A percentile compares a stretch with the other conserved stretches of the same genome.
These are phyloP conservation scores for Linnemannia zychae DNA, from an alignment of 192 early-diverging fungal genomes.

Conservation along the genomic window DNA sequence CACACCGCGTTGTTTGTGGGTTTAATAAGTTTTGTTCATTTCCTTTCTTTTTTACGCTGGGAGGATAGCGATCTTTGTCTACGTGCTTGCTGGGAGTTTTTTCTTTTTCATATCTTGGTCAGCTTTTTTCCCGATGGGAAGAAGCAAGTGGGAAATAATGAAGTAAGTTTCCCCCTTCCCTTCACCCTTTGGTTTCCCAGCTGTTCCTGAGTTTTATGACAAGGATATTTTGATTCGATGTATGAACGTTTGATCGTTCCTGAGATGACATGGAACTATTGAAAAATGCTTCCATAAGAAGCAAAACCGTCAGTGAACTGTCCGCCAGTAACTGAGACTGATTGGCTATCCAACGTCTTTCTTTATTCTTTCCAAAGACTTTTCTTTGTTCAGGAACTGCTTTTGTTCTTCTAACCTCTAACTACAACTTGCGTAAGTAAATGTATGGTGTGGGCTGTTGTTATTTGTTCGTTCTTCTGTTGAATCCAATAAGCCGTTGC, in stretches of 20 bases:
- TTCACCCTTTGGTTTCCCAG: no score
- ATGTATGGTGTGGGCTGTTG: slow-evolving; percentile 8
- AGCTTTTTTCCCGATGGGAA: background rate
- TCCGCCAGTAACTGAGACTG: background rate
- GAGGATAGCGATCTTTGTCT: background rate
- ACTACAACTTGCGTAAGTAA: background rate
- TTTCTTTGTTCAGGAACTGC: background rate
- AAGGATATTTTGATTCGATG: no score
- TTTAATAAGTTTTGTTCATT: background rate
- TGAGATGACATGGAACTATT: background rate
- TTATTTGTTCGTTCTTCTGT: background rate
- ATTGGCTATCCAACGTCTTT: background rate
- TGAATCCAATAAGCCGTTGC: background rate
- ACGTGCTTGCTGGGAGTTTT: background rate
- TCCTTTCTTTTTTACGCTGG: background rate
- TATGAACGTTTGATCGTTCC: background rate
- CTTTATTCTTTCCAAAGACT: background rate
- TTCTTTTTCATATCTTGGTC: background rate
- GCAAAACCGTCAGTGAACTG: background rate
- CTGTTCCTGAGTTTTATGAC: no score
- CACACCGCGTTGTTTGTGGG: background rate
- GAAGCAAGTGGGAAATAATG: background rate
- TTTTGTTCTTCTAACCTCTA: background rate
- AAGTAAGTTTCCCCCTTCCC: background rate
- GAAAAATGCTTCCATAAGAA: background rate